Base-by-base conservation (phyloP, 331 rosid species). In the Erythrophleum ivorense region DNA sequence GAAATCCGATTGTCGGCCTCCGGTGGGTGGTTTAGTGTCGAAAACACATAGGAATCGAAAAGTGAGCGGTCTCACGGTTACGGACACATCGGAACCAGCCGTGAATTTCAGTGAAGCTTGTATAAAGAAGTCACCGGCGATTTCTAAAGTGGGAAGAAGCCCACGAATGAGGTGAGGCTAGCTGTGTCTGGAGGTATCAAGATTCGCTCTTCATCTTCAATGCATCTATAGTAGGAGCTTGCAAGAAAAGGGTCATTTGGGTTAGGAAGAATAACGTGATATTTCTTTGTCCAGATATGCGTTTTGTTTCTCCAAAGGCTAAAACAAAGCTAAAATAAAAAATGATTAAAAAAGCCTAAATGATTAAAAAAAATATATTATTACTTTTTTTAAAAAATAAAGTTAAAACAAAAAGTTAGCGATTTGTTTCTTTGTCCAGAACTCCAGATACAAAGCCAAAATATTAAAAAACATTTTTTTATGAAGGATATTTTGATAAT, bases 1-100 rank as follows among this genome's bases (percentile, higher is more conserved):
- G 79, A 75, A 57, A 13, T 78, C 29, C 43, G 74, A 52, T 40
- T 84, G 69, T 19, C 71, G 77, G 46, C 19, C 78, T 7, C 50
- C 75, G 45, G 76, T 34, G 68, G 57, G 82, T 72, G 83, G 65
- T 73, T 64, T 38, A 45, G 83, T 21, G 9, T 24, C 38, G 73
- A 18, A 78, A 75, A 84, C 8, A 65, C 92, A 90, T 85, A 49
- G 81, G 81, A 79, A 24, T 13, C 45, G 59, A 66, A 71, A 71
- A 34, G 18, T 33, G 31, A 64, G 49, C 7, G 43, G 48, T 18
- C 29, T 24, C 29, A n/a, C n/a, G n/a, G n/a, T 24, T 24, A 24
- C 29, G 29, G 29, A 24, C 29, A 24, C 29, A 24, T 24, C 29
- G 29, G 29, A 24, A 18, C 19, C 38, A 13, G 40, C 7, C 48